These are phyloP conservation scores for Malassezia caprae DNA, from an alignment of 1,284 basidiomycete genomes.

Conservation along the genomic window DNA sequence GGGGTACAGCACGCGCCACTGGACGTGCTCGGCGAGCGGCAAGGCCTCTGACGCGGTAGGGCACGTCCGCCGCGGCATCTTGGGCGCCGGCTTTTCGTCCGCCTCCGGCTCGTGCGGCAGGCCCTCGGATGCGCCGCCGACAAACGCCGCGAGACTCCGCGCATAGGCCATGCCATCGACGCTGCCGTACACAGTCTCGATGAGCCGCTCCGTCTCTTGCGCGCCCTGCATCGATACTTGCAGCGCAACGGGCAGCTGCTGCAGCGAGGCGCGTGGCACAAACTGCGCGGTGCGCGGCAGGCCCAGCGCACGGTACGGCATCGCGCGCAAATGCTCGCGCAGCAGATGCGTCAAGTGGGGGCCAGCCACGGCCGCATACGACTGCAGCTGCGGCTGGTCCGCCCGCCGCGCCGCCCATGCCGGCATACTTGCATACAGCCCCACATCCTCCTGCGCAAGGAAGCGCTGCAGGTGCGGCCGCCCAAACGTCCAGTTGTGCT, in stretches of 20 bases:
- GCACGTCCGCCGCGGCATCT: neutral
- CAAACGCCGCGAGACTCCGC: conserved; percentile 31
- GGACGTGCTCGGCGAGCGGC: conserved; percentile 12
- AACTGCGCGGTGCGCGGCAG: conserved; percentile 16
- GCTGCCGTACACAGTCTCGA: conserved; percentile 29
- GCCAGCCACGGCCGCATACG: conserved; percentile 5
- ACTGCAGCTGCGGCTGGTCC: conserved; percentile 6
- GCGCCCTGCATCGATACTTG: conserved; percentile 15
- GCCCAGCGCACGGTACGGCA: conserved; percentile 7
- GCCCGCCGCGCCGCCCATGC: conserved; percentile 13
- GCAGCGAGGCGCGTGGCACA: conserved; percentile 18
- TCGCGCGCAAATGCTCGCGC: conserved; percentile 9
- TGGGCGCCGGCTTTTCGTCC: neutral
- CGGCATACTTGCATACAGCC: conserved; percentile 12
- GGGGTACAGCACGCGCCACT: neutral
- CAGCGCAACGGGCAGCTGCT: conserved; percentile 10
- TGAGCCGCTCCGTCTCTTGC: conserved; percentile 16
- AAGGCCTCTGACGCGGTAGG: neutral
- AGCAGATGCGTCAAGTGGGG: conserved; percentile 6
- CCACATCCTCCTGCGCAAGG: conserved; percentile 26
- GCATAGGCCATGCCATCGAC: conserved; percentile 25
- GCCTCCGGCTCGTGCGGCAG: neutral
- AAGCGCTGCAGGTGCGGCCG: conserved; percentile 27
- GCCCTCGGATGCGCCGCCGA: conserved; percentile 17
- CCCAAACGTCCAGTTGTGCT: conserved; percentile 33